Conservation (phyloP, 768 basidiomycete species). For the Tylopilus subfusipes region DNA sequence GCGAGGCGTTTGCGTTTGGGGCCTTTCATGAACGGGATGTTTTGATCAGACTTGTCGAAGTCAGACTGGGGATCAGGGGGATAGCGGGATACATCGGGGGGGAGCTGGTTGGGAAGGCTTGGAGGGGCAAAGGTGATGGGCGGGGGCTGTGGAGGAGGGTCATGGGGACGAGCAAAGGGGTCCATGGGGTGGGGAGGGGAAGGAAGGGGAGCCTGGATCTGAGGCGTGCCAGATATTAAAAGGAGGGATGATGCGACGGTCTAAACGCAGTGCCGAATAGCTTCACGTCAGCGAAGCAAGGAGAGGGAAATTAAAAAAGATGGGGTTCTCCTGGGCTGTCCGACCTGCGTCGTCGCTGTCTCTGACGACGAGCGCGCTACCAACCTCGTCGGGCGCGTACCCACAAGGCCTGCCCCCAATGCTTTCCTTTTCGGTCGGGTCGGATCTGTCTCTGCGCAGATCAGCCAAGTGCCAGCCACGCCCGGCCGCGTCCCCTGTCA, state of each 20-base stretch:
- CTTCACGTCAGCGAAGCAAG: conserved; percentile 25
- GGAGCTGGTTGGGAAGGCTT: conserved; percentile 18
- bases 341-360: background rate
- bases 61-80: conserved; percentile 20
- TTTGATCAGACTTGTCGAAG: conserved; percentile 30
- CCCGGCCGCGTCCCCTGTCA: conserved; percentile 27
- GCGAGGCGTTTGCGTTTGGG: conserved; percentile 53
- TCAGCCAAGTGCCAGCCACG: conserved; percentile 11
- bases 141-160: conserved; percentile 12
- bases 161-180: conserved; percentile 29
- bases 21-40: conserved; percentile 46
- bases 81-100: conserved; percentile 20
- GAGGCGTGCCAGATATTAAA: conserved; percentile 21
- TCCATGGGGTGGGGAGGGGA: conserved; percentile 33
- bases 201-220: background rate
- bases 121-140: conserved; percentile 25
- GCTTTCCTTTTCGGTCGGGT: conserved; percentile 17
- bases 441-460: conserved; percentile 24
- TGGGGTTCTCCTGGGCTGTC: background rate
- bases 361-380: conserved; percentile 10
- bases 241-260: conserved; percentile 21
- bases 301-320: conserved; percentile 16
- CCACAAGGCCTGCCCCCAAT: background rate
- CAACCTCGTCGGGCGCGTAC: background rate
- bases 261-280: conserved; percentile 25